phyloP scores from a whole-genome alignment of 441 rosid species.

The Populus hybrid region DNA sequence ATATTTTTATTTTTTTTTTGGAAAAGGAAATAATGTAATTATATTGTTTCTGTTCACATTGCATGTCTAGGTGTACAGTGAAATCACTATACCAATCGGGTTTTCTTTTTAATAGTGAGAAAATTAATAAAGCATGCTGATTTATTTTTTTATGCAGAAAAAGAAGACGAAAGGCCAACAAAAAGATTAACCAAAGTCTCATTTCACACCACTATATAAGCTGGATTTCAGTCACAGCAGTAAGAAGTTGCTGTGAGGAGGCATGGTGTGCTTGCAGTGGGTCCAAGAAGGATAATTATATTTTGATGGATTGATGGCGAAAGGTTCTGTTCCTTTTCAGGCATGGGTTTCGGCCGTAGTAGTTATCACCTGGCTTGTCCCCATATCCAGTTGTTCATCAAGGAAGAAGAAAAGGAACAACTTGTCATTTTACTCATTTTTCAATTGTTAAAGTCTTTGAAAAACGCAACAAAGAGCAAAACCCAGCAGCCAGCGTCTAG shows the following conservation, averaged over 20 bases:
- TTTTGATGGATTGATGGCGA: no score
- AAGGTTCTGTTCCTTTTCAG: neutral
- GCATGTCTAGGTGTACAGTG: no score
- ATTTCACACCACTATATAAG: neutral
- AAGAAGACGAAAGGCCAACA: neutral
- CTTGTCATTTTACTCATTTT: no score
- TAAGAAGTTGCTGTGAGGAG: no score
- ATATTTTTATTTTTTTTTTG: no score
- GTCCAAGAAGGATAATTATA: neutral
- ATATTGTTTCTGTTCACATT: no score
- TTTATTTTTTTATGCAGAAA: neutral
- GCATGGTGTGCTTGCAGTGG: neutral
- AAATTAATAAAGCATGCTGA: no score
- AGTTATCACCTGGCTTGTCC: neutral
- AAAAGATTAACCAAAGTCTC: neutral
- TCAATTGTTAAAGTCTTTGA: neutral
- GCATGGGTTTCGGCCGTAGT: neutral
- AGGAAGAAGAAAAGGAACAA: no score
- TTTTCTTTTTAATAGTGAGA: neutral
- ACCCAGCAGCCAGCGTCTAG: no score
- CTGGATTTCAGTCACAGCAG: neutral
- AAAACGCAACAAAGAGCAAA: neutral
- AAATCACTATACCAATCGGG: no score
- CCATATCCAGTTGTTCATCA: no score
- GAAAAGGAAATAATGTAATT: no score